These are phyloP conservation scores for Pueraria montana DNA, from an alignment of 306 rosid species.

Conservation along the genomic window DNA sequence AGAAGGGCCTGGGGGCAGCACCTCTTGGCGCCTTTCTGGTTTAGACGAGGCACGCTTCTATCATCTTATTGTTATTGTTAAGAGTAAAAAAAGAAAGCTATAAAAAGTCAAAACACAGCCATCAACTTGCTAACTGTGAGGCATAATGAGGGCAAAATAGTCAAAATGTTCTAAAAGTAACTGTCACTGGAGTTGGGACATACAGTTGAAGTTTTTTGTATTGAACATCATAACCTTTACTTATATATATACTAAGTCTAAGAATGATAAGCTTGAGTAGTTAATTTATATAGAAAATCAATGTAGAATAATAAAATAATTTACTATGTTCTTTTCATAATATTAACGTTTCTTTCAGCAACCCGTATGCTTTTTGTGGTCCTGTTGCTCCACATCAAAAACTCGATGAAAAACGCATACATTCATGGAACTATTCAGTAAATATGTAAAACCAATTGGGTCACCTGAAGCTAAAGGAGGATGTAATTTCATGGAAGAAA, in stretches of 20 bases:
- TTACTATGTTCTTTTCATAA: not conserved
- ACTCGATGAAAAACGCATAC: not conserved
- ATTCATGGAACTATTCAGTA: not conserved
- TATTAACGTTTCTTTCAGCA: not conserved
- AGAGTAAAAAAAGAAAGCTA: not conserved
- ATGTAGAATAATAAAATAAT: not conserved
- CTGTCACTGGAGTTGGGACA: not conserved
- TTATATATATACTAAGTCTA: not conserved
- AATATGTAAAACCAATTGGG: not conserved
- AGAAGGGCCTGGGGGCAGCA: not conserved
- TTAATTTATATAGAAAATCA: not conserved
- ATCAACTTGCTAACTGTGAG: not conserved
- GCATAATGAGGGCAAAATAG: not conserved
- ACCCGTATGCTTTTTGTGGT: not conserved
- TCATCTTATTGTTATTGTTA: not conserved
- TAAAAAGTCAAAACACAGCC: not conserved
- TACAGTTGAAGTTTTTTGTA: not conserved
- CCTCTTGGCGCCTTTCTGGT: not conserved
- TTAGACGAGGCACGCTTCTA: not conserved
- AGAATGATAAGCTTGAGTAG: not conserved
- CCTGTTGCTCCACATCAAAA: not conserved
- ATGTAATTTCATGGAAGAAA: slow-evolving; percentile 69
- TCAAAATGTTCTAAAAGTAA: not conserved
- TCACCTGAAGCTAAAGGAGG: slow-evolving; percentile 76
- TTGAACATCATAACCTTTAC: not conserved